These are phyloP conservation scores for Alnus rubra DNA, from an alignment of 306 rosid species.

Conservation along the genomic window DNA sequence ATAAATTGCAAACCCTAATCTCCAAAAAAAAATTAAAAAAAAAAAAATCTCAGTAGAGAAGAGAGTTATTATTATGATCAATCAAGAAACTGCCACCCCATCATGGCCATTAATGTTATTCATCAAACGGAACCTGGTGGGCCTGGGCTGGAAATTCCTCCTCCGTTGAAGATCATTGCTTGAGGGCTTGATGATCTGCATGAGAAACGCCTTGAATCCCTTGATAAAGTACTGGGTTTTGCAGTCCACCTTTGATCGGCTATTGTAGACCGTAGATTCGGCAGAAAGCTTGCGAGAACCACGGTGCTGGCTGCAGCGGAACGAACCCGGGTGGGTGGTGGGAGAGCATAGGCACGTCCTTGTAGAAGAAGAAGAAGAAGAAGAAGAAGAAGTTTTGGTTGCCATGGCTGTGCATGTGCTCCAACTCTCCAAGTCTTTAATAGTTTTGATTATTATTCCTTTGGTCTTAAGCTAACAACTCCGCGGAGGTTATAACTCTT, in stretches of 20 bases:
- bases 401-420: background rate
- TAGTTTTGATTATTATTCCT: background rate
- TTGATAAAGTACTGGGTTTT: background rate
- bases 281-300: background rate
- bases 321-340: constrained; percentile 59
- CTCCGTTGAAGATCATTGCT: constrained; percentile 22
- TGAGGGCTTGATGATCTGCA: constrained; percentile 24
- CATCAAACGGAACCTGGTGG: constrained; percentile 36
- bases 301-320: constrained; percentile 58
- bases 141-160: constrained; percentile 30
- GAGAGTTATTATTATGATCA: background rate
- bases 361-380: background rate
- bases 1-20: background rate
- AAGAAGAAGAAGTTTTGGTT: background rate
- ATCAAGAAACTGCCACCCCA: constrained; percentile 21
- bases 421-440: background rate
- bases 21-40: background rate
- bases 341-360: constrained; percentile 66
- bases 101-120: background rate
- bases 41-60: background rate
- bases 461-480: background rate
- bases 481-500: background rate
- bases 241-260: constrained; percentile 1
- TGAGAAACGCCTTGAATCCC: constrained; percentile 22
- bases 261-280: background rate